Evolutionary conservation across 257 asterid genomes (phyloP), one percentile per base, ranked within the genome.

Genomic region (Nicotiana sylvestris): DNA sequence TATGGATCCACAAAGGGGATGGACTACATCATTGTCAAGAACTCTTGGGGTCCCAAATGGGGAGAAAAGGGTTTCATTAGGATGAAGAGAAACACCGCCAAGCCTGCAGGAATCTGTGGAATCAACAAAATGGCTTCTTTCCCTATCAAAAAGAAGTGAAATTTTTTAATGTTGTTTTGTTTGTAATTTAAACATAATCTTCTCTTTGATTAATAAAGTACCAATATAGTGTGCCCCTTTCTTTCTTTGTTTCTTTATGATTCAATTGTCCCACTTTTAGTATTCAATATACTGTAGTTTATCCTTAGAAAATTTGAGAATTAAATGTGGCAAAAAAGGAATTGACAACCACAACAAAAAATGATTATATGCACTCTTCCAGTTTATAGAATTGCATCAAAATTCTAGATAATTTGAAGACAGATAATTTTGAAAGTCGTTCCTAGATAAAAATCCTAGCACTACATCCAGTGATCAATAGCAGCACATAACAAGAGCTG

Each of bases 11-110:
- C 87, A 66, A 87, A 90, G 16, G 90, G 89, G 10, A 4, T 72
- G 82, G 89, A 89, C 30, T 90, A 87, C 80, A 68, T 90, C 13
- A 85, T 89, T 13, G 91, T 92, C 77, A 91, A 91, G 91, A 92
- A 92, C 29, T 92, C 97, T 5, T 92, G 97, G 97, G 95, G 95
- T 5, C 78, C 89, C 2, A 88, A 85, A 76, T 92, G 95, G 93
- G 94, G 94, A 27, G 97, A 92, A 76, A 87, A 91, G 32, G 93
- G 94, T n/a, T 91, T 74, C 76, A 90, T 92, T 18, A 91, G 92
- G 88, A 91, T 92, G 91, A 91, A 88, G 88, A 87, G 93, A 77
- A 89, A 85, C 81, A 88, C 84, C 1, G 92, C 90, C 3, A 90
- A 89, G 80, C 85, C 91, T 30, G 86, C 82, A 37, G 97, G 97